These are phyloP conservation scores for Volvox africanus DNA, from an alignment of 139 green algal genomes.

Conservation along the genomic window DNA sequence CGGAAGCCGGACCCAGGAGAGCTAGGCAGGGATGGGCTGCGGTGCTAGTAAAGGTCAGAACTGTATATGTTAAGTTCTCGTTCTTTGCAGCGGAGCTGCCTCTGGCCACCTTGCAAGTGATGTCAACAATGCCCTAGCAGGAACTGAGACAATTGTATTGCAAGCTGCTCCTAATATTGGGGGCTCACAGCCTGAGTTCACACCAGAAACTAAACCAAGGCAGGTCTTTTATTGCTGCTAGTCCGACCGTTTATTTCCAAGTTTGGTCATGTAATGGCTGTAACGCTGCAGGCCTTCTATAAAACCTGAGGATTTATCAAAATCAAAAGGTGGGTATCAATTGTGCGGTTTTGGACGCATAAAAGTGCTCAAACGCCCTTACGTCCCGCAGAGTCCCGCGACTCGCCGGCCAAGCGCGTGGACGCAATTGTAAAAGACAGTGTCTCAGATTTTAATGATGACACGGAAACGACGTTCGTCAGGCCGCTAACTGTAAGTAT, in stretches of 20 bases:
- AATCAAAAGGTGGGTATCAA: neutral
- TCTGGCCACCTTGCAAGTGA: too few relatives aligned
- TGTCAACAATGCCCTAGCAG: neutral
- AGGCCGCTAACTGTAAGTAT: neutral
- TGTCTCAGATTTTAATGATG: neutral
- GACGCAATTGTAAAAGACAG: neutral
- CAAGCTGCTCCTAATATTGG: neutral
- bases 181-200: slow-evolving; percentile 1
- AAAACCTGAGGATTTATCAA: neutral
- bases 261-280: neutral
- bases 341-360: neutral
- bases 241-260: neutral
- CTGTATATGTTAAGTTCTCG: neutral
- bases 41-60: slow-evolving; percentile 16
- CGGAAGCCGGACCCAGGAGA: neutral
- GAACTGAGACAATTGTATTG: neutral
- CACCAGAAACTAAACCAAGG: slow-evolving; percentile 26
- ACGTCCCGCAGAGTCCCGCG: neutral
- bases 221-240: neutral
- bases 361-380: neutral
- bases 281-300: neutral
- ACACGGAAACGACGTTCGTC: neutral
- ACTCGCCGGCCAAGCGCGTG: neutral
- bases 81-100: too few relatives aligned
- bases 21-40: slow-evolving; percentile 3